Conservation (phyloP, 2,329 filamentous ascomycete genomes). For the Curvularia lunata region DNA sequence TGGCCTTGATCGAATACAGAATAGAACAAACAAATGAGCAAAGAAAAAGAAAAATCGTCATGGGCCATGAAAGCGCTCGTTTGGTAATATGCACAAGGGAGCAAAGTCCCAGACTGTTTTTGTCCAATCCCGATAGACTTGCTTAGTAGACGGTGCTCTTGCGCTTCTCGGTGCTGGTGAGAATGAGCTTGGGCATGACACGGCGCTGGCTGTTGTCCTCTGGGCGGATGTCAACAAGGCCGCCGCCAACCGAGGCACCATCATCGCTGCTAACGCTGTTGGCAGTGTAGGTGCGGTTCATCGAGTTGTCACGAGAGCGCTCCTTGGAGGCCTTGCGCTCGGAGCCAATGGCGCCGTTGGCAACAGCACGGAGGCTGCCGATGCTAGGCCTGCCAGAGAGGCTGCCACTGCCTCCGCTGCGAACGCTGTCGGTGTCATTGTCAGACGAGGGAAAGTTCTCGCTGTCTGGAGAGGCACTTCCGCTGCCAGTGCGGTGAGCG, state of each 20-base stretch:
- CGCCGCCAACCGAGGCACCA: constrained; percentile 62
- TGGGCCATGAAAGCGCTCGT: constrained; percentile 44
- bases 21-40: constrained; percentile 35
- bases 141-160: constrained; percentile 70
- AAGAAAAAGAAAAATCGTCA: constrained; percentile 43
- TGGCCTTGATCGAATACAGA: constrained; percentile 33
- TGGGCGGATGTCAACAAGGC: constrained; percentile 56
- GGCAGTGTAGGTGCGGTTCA: constrained; percentile 58
- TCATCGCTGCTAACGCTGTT: constrained; percentile 72
- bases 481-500: constrained; percentile 69
- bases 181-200: constrained; percentile 83
- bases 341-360: constrained; percentile 85
- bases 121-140: constrained; percentile 17
- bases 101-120: constrained; percentile 22
- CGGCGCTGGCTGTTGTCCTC: constrained; percentile 69
- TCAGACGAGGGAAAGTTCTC: constrained; percentile 79
- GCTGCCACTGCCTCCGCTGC: constrained; percentile 76
- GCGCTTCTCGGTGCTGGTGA: constrained; percentile 89
- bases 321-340: constrained; percentile 70
- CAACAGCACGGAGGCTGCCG: constrained; percentile 76
- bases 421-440: constrained; percentile 59
- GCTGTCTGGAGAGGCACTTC: constrained; percentile 87
- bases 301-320: constrained; percentile 44
- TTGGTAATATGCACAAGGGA: constrained; percentile 47
- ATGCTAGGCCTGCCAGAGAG: constrained; percentile 77